Conservation (phyloP, 345 rosid genomes). For the Tarenaya hassleriana region DNA sequence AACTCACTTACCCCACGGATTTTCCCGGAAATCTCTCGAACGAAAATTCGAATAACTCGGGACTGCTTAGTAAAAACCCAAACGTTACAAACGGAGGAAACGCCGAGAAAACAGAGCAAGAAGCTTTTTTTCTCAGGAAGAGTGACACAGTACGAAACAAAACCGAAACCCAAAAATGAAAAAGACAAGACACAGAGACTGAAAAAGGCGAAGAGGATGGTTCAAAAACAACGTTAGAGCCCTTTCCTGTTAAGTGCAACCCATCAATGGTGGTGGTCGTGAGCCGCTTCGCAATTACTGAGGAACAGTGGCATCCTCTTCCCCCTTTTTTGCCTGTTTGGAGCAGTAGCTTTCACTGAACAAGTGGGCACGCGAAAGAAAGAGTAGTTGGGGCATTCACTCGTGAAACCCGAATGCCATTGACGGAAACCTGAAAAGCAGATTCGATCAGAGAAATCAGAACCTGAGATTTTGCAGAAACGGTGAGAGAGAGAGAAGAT, state of each 20-base stretch:
- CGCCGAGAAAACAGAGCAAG: slow-evolving; percentile 17
- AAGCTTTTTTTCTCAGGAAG: not conserved
- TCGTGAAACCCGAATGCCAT: slow-evolving; percentile 23
- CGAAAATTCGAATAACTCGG: slow-evolving; percentile 5
- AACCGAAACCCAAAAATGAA: too few relatives aligned
- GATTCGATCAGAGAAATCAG: slow-evolving; percentile 22
- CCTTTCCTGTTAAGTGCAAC: too few relatives aligned
- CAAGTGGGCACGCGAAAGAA: slow-evolving; percentile 14
- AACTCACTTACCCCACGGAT: slow-evolving; percentile 13
- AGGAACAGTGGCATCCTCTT: not conserved
- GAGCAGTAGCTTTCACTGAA: slow-evolving; percentile 24
- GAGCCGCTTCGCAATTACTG: slow-evolving; percentile 10
- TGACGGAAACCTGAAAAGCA: slow-evolving; percentile 25
- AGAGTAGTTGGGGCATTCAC: slow-evolving; percentile 25
- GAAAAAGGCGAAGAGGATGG: not conserved
- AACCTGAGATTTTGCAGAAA: slow-evolving; percentile 17
- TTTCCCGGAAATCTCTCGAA: slow-evolving; percentile 20
- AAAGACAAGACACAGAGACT: slow-evolving; percentile 1
- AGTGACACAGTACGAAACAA: too few relatives aligned
- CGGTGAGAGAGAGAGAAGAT: slow-evolving; percentile 1
- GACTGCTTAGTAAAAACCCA: not conserved
- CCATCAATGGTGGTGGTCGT: too few relatives aligned
- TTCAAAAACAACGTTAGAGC: too few relatives aligned
- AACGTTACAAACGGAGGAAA: not conserved
- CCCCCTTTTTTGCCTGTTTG: too few relatives aligned